phyloP scores from a whole-genome alignment of 1,284 basidiomycete species.

The Rhodotorula glutinis region DNA sequence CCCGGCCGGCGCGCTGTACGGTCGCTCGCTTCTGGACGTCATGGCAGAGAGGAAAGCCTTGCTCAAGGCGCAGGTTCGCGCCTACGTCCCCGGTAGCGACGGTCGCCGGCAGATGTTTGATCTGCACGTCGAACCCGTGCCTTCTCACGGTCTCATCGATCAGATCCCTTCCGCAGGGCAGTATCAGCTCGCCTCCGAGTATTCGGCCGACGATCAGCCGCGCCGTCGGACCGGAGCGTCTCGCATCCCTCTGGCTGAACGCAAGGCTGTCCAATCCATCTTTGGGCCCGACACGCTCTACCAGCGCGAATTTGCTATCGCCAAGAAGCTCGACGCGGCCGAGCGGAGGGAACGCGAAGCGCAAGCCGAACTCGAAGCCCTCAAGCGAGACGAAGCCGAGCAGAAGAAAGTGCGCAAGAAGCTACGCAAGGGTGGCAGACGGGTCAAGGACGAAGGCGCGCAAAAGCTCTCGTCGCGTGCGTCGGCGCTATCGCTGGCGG shows the following conservation, averaged over 20 bases:
- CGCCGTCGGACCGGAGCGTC: constrained; percentile 1
- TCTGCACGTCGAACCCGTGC: constrained; percentile 7
- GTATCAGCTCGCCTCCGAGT: too few species aligned
- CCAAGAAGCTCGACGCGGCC: constrained; percentile 18
- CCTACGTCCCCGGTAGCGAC: constrained; percentile 31
- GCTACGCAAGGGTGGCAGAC: neutral
- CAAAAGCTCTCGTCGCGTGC: neutral
- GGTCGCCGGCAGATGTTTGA: constrained; percentile 37
- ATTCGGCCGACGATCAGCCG: constrained; percentile 1
- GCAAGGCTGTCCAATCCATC: constrained; percentile 16
- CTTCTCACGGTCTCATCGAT: too few species aligned
- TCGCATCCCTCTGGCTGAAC: neutral
- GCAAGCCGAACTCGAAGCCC: constrained; percentile 7
- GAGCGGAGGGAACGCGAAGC: constrained; percentile 31
- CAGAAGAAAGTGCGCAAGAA: constrained; percentile 6
- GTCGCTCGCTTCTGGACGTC: constrained; percentile 36
- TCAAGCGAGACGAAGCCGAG: constrained; percentile 19
- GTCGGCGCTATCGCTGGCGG: neutral
- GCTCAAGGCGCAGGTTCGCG: constrained; percentile 17
- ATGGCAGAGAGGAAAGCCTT: constrained; percentile 29
- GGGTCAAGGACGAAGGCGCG: neutral
- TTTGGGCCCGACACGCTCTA: constrained; percentile 39
- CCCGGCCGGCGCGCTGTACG: constrained; percentile 37
- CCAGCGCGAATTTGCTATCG: constrained; percentile 28
- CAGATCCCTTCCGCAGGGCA: too few species aligned